Evolutionary conservation across 371 early-diverging fungal species (phyloP).

Genomic region (Mortierella sp.): DNA sequence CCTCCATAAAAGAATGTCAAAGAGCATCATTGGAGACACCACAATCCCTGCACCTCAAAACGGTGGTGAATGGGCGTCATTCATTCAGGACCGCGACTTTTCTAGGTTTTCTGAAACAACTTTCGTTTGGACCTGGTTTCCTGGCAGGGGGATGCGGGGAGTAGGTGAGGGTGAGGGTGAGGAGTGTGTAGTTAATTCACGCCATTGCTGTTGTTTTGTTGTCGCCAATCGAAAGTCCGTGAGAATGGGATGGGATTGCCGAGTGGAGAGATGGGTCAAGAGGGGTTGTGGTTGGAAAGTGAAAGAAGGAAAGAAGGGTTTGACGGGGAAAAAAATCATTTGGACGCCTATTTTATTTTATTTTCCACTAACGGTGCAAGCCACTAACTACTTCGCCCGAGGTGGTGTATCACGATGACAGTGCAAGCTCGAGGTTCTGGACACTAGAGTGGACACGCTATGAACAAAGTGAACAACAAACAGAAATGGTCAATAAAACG

Average conservation of each 20-base stretch:
- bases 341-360: neutral
- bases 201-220: neutral
- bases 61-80: too few relatives aligned
- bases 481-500: neutral
- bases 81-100: neutral
- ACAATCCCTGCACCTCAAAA: neutral
- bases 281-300: too few relatives aligned
- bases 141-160: too few relatives aligned
- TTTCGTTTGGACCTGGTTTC: neutral
- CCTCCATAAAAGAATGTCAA: neutral
- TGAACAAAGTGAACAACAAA: neutral
- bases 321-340: neutral
- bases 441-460: slow-evolving; percentile 50
- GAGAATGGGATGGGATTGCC: neutral
- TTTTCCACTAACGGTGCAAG: too few relatives aligned
- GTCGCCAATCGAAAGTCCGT: neutral
- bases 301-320: neutral
- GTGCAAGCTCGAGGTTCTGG: slow-evolving; percentile 41
- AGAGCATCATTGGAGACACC: neutral
- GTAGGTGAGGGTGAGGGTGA: neutral
- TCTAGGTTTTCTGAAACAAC: neutral
- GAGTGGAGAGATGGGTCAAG: neutral
- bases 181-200: neutral
- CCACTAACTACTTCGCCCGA: neutral
- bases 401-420: slow-evolving; percentile 9